Evolutionary conservation across 805 yeast genomes (phyloP).

Genomic region (Candida xiaguanensis): DNA sequence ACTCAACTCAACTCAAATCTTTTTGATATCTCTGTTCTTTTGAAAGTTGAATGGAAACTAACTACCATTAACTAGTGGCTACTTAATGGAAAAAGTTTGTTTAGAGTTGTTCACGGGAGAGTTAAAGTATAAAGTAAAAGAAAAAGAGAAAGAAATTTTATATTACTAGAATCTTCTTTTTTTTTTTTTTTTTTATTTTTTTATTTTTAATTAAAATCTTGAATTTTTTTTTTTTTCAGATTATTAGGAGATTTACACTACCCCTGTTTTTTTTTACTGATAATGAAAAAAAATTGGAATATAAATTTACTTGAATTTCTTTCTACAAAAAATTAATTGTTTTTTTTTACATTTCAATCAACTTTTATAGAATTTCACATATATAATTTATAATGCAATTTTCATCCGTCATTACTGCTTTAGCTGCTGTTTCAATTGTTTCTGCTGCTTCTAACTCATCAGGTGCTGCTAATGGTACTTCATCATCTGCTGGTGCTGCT

Average conservation of each 20-base stretch:
- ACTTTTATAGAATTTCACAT: not conserved
- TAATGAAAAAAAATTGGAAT: too few species aligned
- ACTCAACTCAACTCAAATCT: too few species aligned
- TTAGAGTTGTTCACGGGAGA: too few species aligned
- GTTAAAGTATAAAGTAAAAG: too few species aligned
- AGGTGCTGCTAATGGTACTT: slow-evolving; percentile 41
- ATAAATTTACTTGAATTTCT: too few species aligned
- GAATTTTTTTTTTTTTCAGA: slow-evolving; percentile 1
- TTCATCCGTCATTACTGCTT: slow-evolving; percentile 62
- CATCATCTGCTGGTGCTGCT: slow-evolving; percentile 50
- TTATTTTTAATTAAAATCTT: not conserved
- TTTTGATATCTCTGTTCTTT: too few species aligned
- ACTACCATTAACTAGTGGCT: too few species aligned
- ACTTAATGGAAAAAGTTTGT: too few species aligned
- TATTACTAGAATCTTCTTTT: not conserved
- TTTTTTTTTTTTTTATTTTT: not conserved
- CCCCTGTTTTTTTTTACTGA: not conserved
- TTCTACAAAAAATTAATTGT: too few species aligned
- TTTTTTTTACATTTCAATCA: slow-evolving; percentile 1
- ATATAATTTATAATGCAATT: slow-evolving; percentile 59
- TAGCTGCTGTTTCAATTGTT: slow-evolving; percentile 51
- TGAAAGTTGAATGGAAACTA: too few species aligned
- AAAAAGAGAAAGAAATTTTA: too few species aligned
- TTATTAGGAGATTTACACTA: not conserved
- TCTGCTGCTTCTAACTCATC: slow-evolving; percentile 62